phyloP scores from a whole-genome alignment of 73 alveolate genomes.

The Paramecium biaurelia region DNA sequence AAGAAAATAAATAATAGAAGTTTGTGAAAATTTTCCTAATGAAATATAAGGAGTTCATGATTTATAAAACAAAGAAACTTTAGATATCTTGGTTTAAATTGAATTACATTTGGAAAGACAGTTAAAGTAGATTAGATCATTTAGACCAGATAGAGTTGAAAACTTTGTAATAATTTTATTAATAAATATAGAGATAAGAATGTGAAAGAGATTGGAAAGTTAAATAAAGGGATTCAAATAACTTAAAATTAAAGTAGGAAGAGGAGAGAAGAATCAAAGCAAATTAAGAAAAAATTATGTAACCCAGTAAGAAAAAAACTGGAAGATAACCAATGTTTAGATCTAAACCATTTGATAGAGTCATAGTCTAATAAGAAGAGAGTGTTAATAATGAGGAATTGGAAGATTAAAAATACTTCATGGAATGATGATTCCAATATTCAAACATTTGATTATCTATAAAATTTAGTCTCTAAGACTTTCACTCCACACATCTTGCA shows the following conservation, averaged over 20 bases:
- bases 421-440: conserved; percentile 17
- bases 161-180: background rate
- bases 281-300: conserved; percentile 29
- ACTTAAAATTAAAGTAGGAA: background rate
- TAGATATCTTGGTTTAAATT: background rate
- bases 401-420: conserved; percentile 53
- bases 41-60: conserved; percentile 23
- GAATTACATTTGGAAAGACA: conserved; percentile 31
- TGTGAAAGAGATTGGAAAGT: conserved; percentile 10
- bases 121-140: background rate
- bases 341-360: conserved; percentile 42
- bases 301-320: conserved; percentile 37
- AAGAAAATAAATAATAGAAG: conserved; percentile 42
- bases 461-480: conserved; percentile 59
- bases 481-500: conserved; percentile 67
- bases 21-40: background rate
- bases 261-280: conserved; percentile 12
- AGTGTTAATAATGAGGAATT: conserved; percentile 26
- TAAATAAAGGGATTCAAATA: conserved; percentile 10
- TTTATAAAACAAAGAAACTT: conserved; percentile 11
- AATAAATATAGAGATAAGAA: background rate
- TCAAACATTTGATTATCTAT: conserved; percentile 63
- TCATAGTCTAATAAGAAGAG: background rate
- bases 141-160: conserved; percentile 47
- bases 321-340: conserved; percentile 29